Percentiles rank a stretch among this genome's conserved stretches.
Evolutionary conservation across 148 eudicot genomes (phyloP).

Genomic region (Chenopodium quinoa): DNA sequence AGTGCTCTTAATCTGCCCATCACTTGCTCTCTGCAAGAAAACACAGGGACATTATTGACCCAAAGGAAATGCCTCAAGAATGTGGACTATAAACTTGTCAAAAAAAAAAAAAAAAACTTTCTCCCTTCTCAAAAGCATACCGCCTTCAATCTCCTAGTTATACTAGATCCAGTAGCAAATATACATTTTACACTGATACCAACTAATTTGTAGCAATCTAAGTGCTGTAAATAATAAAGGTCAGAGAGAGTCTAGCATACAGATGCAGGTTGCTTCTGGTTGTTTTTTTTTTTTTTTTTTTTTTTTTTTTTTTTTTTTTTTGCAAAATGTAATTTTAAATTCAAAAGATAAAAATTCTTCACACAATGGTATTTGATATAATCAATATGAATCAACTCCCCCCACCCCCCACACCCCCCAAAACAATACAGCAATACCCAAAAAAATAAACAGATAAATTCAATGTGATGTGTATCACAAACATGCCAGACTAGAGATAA

Average conservation of each 20-base stretch:
- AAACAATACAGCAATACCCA: no score
- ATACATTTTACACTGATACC: background rate
- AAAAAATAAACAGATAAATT: no score
- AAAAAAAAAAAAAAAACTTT: background rate
- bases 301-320: no score
- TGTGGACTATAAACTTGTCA: no score
- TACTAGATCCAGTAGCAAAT: background rate
- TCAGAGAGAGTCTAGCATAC: background rate
- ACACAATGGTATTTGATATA: no score
- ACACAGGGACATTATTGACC: background rate
- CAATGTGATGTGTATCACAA: no score
- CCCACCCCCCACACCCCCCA: no score
- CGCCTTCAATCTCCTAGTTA: background rate
- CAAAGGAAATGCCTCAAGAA: background rate
- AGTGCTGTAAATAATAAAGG: background rate
- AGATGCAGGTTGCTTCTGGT: background rate
- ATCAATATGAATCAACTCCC: no score
- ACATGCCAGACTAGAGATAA: background rate
- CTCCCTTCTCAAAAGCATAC: background rate
- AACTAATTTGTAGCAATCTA: background rate
- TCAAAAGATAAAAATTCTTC: no score
- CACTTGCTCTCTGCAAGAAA: slow-evolving; percentile 65
- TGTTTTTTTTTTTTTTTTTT: no score
- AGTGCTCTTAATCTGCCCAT: slow-evolving; percentile 69
- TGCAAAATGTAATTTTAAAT: background rate